Evolutionary conservation across 768 basidiomycete species (phyloP), one percentile per base, ranked within the genome.

Genomic region (Lactarius psammicola): DNA sequence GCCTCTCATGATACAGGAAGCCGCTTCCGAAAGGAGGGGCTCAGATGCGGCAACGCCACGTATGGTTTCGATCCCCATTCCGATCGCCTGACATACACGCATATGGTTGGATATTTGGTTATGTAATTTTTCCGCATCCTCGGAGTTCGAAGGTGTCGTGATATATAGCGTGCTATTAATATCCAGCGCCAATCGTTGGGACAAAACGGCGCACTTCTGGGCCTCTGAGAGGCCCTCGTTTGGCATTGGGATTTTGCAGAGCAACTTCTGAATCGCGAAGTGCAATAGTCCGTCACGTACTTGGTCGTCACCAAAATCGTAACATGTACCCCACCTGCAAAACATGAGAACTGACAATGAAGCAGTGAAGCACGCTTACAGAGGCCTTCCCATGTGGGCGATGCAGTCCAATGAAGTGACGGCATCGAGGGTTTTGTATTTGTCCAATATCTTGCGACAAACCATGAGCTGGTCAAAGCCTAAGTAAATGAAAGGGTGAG

Each of bases 381-480:
- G n/a, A n/a, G n/a, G n/a, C n/a, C n/a, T n/a, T n/a, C 58, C 36
- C 58, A 59, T 44, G 30, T 33, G 58, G 6, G 42, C 6, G 17
- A n/a, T n/a, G n/a, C n/a, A n/a, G n/a, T n/a, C n/a, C n/a, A n/a
- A n/a, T n/a, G n/a, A n/a, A n/a, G n/a, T n/a, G n/a, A n/a, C 58
- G 4, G 28, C 7, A 3, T 59, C 23, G 15, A 46, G 38, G 40
- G 58, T 44, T 42, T 20, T 26, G 30, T 30, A 59, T 11, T 46
- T 26, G 4, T 44, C 40, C 3, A 30, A 4, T 20, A 59, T 13
- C 18, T 31, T 59, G 58, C 30, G 38, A 42, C 8, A 5, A 17
- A 9, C 1, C 58, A 59, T 59, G 28, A 59, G 40, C 9, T 59
- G 42, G 58, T 59, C 58, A 46, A 59, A 59, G 9, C 40, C 58